A percentile compares a stretch with the other conserved stretches of the same genome.
phyloP scores from a whole-genome alignment of 768 basidiomycete genomes.

The Mycena galopus region DNA sequence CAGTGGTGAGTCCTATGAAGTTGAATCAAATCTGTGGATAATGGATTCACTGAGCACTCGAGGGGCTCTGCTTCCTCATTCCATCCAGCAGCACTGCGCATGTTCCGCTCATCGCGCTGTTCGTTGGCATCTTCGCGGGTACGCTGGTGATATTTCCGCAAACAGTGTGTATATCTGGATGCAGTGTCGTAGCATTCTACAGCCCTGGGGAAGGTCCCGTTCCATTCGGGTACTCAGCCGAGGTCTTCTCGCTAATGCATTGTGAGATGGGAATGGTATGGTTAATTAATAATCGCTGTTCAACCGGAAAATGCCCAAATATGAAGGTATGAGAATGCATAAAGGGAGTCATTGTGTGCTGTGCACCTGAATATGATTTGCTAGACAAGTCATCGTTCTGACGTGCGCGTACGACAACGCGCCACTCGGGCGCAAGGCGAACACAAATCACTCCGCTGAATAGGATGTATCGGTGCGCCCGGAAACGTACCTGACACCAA shows the following conservation, averaged over 20 bases:
- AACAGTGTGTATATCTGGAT: not conserved
- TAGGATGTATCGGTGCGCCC: no score
- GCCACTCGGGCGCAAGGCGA: no score
- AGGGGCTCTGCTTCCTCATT: slow-evolving; percentile 77
- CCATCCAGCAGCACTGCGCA: slow-evolving; percentile 49
- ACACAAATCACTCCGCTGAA: no score
- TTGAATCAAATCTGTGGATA: no score
- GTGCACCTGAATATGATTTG: no score
- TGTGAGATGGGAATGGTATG: slow-evolving; percentile 70
- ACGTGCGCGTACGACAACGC: no score
- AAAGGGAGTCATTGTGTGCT: no score
- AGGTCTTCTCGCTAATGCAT: slow-evolving; percentile 89
- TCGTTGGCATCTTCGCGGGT: slow-evolving; percentile 50
- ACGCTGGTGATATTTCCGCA: not conserved
- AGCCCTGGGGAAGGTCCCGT: slow-evolving; percentile 92
- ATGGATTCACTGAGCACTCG: no score
- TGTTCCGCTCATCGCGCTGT: slow-evolving; percentile 55
- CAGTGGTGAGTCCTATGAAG: slow-evolving; percentile 56
- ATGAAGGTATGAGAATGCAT: no score
- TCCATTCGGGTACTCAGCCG: slow-evolving; percentile 91
- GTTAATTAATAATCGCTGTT: slow-evolving; percentile 35
- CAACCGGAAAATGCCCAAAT: not conserved
- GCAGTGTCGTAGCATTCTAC: slow-evolving; percentile 63
- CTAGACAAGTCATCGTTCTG: no score
- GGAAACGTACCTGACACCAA: no score